A percentile compares a stretch with the other conserved stretches of the same genome.
Evolutionary conservation across 2,329 filamentous ascomycete genomes (phyloP).

Genomic region (Ilyonectria mors-panacis): DNA sequence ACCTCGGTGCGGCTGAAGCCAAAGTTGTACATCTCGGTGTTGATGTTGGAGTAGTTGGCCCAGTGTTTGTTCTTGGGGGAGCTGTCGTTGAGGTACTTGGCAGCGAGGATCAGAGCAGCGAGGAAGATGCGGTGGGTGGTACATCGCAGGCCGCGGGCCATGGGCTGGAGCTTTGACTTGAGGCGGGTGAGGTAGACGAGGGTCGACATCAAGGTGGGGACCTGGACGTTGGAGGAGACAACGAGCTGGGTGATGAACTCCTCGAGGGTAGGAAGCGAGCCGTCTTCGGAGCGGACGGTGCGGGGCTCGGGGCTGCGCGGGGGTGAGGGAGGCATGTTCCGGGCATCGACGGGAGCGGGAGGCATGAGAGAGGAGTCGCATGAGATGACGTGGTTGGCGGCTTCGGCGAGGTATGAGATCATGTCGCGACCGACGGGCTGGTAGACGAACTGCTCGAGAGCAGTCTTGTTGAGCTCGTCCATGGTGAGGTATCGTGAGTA

Average conservation of each 20-base stretch:
- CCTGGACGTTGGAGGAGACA: conserved; percentile 94
- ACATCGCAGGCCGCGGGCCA: conserved; percentile 96
- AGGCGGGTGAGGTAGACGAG: conserved; percentile 93
- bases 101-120: conserved; percentile 85
- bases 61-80: conserved; percentile 99
- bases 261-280: conserved; percentile 82
- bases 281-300: conserved; percentile 63
- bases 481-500: conserved; percentile 62
- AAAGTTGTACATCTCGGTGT: conserved; percentile 76
- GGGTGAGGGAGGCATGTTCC: conserved; percentile 63
- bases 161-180: conserved; percentile 87
- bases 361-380: conserved; percentile 77
- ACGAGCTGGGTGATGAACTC: conserved; percentile 94
- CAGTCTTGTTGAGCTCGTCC: conserved; percentile 77
- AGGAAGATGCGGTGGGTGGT: conserved; percentile 98
- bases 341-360: conserved; percentile 53
- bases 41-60: conserved; percentile 91
- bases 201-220: conserved; percentile 96
- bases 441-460: conserved; percentile 86
- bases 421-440: conserved; percentile 81
- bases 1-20: conserved; percentile 96
- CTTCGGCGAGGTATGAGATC: conserved; percentile 82
- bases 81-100: conserved; percentile 98
- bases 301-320: conserved; percentile 65
- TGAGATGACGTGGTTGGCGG: conserved; percentile 83